Base-by-base conservation (phyloP, 2,329 filamentous ascomycete genomes). In the Ilyonectria sp. region DNA sequence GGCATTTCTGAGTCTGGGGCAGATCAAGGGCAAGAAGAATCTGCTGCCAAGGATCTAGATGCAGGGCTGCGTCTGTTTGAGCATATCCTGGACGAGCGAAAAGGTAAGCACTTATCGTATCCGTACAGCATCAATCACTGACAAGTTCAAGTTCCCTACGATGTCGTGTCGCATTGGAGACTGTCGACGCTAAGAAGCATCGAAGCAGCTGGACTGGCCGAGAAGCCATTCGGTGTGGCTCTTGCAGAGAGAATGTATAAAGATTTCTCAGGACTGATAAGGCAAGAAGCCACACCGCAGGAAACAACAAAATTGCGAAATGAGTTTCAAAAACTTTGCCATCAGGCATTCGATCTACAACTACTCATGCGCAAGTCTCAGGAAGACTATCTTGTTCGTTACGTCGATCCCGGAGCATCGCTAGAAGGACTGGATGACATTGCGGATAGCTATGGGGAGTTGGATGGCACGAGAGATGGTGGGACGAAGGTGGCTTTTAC, bases 311-410 rank as follows among this genome's bases (percentile, higher is more conserved):
- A 43, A 1, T 31, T 60, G 56, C 13, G 19, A n/a, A 11, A 19
- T 3, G 46, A 7, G 0, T 60, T 65, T 11, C 10, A 19, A 21
- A 6, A 46, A 17, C 50, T 60, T 26, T 65, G 63, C 23, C 23
- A 57, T 2, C 29, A 60, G 6, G 50, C 52, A 37, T 65, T 46
- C 46, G 4, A 44, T n/a, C 52, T 65, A 1, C 63, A 17, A 50
- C 44, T 65, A 10, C 57, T 65, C 8, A 65, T 60, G 50, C 63
- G 63, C 21, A 65, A 52, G 33, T 65, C 56, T 0, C 52, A 10
- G 47, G 23, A 47, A 19, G 19, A 35, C 11, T 65, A 65, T 13
- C 23, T 23, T 2, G 60, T 44, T 15, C 19, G 46, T 15, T 4
- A 11, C 10, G 3, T 60, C 6, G 2, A 4, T 8, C 6, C n/a